Percentiles rank a stretch among this genome's conserved stretches.
Conservation (phyloP, 2,329 filamentous ascomycete genomes). For the Beauveria scarabaeidicola region DNA sequence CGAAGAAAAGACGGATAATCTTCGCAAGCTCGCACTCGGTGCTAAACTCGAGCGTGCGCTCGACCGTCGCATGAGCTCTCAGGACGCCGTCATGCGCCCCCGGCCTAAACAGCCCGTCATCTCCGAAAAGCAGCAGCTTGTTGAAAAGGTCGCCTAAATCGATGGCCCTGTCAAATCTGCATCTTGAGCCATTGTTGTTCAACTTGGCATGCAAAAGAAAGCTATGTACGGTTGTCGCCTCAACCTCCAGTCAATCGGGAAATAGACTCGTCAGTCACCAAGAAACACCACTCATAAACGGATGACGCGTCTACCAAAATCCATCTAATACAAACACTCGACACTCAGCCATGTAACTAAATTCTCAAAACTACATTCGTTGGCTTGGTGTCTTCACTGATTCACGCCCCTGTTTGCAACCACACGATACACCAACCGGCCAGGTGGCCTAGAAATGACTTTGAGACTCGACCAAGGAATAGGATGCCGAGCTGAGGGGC, state of each 20-base stretch:
- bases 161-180: neutral
- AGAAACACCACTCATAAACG: neutral
- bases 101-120: slow-evolving; percentile 26
- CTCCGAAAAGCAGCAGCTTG: slow-evolving; percentile 29
- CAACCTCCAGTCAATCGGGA: neutral
- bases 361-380: neutral
- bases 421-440: neutral
- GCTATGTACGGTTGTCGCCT: neutral
- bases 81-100: slow-evolving; percentile 78
- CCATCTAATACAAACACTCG: neutral
- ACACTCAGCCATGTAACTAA: neutral
- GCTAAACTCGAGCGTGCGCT: slow-evolving; percentile 48
- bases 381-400: neutral
- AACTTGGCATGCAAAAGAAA: too few relatives aligned
- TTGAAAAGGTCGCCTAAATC: slow-evolving; percentile 27
- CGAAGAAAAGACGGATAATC: slow-evolving; percentile 21
- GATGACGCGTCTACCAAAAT: neutral
- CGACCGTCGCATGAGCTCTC: slow-evolving; percentile 73
- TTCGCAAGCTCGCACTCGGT: slow-evolving; percentile 12
- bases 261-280: neutral
- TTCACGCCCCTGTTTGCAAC: neutral
- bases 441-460: neutral
- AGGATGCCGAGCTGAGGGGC: neutral
- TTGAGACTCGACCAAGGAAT: slow-evolving; percentile 1
- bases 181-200: neutral